These are phyloP conservation scores for Celoporthe dispersa DNA, from an alignment of 2,329 filamentous ascomycete genomes.

Conservation along the genomic window DNA sequence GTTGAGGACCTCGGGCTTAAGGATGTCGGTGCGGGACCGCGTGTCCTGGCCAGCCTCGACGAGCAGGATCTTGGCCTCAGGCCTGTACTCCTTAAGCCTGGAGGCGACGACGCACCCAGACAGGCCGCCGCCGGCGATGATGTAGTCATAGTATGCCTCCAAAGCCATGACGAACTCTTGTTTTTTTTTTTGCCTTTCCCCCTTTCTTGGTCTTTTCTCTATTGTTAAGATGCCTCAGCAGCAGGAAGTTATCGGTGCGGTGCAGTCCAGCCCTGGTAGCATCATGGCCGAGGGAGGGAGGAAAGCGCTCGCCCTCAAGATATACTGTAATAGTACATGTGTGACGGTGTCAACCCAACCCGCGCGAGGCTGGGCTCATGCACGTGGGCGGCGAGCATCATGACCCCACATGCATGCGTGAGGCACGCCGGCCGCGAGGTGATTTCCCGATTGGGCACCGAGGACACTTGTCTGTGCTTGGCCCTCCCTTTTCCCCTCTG, in stretches of 20 bases:
- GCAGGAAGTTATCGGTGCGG: neutral
- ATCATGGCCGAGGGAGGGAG: neutral
- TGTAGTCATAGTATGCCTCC: constrained; percentile 37
- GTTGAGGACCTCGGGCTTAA: constrained; percentile 36
- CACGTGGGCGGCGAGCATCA: neutral
- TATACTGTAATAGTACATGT: neutral
- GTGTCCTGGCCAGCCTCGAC: constrained; percentile 45
- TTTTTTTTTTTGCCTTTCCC: neutral
- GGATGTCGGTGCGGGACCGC: constrained; percentile 34
- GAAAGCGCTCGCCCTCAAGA: no score
- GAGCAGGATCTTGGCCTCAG: constrained; percentile 41
- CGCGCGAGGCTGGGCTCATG: neutral
- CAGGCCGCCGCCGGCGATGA: constrained; percentile 37
- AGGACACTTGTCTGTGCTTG: neutral
- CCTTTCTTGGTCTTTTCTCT: no score
- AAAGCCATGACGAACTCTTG: neutral
- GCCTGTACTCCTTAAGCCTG: constrained; percentile 35
- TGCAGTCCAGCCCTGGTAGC: neutral
- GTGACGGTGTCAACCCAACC: neutral
- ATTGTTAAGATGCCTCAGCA: neutral
- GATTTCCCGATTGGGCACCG: neutral
- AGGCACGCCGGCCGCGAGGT: neutral
- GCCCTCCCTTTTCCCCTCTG: neutral
- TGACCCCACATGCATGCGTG: neutral
- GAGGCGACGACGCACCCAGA: constrained; percentile 41